Evolutionary conservation across 1,284 basidiomycete genomes (phyloP).

Genomic region (Porodaedalea pini): DNA sequence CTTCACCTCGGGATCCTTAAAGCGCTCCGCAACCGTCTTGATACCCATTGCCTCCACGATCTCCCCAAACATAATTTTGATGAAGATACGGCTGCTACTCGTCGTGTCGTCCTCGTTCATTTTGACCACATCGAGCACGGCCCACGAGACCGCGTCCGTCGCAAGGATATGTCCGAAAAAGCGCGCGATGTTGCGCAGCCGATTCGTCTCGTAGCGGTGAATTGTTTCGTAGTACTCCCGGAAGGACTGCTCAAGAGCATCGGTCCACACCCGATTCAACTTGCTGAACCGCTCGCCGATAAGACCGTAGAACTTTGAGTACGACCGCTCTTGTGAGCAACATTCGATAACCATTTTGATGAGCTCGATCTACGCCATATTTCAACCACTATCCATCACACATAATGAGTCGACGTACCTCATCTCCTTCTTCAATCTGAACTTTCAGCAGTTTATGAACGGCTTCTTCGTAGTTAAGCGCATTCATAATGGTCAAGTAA

Average conservation of each 20-base stretch:
- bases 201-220: slow-evolving; percentile 98
- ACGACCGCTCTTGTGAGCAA: slow-evolving; percentile 98
- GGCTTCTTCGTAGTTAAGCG: slow-evolving; percentile 96
- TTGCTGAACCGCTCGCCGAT: slow-evolving; percentile 96
- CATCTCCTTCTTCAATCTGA: slow-evolving; percentile 86
- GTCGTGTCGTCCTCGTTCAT: slow-evolving; percentile 99
- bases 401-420: slow-evolving; percentile 48
- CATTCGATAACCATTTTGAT: slow-evolving; percentile 99
- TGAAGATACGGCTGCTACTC: slow-evolving; percentile 92
- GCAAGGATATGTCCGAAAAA: slow-evolving; percentile 92
- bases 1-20: slow-evolving; percentile 82
- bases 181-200: slow-evolving; percentile 92
- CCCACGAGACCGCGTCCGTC: slow-evolving; percentile 89
- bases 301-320: slow-evolving; percentile 93
- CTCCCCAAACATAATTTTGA: slow-evolving; percentile 95
- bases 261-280: slow-evolving; percentile 91
- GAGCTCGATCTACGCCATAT: slow-evolving; percentile 71
- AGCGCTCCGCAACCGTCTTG: slow-evolving; percentile 77
- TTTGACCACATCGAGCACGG: slow-evolving; percentile 78
- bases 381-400: neutral
- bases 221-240: slow-evolving; percentile 92
- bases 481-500: slow-evolving; percentile 98
- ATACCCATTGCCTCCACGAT: slow-evolving; percentile 92
- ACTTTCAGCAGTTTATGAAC: slow-evolving; percentile 97
- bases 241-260: slow-evolving; percentile 87